These are phyloP conservation scores for Quercus berberidifolia DNA, from an alignment of 306 rosid species.

Conservation along the genomic window DNA sequence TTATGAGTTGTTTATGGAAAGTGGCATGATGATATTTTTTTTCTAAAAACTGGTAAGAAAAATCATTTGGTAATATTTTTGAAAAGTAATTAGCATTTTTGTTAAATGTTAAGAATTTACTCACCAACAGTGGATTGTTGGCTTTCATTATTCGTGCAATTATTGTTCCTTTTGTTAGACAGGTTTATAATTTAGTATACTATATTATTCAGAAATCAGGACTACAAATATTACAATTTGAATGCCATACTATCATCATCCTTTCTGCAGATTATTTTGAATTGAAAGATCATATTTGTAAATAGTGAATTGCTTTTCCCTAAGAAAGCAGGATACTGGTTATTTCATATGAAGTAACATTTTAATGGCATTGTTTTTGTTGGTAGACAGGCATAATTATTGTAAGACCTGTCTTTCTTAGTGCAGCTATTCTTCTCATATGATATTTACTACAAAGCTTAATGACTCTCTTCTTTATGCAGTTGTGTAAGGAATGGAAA, in stretches of 20 bases:
- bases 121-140: no score
- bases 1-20: background rate
- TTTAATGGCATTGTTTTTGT: background rate
- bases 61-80: no score
- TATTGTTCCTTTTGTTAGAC: background rate
- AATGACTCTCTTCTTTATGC: constrained; percentile 24
- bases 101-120: no score
- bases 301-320: no score
- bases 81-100: no score
- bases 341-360: background rate
- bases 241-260: background rate
- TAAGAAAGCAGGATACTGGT: background rate
- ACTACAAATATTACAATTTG: background rate
- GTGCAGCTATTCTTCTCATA: background rate
- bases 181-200: background rate
- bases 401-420: background rate
- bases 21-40: background rate
- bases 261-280: background rate
- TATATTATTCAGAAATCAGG: background rate
- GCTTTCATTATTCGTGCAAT: background rate
- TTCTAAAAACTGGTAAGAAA: no score
- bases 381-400: background rate
- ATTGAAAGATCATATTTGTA: background rate
- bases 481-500: constrained; percentile 98
- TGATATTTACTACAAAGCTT: constrained; percentile 2